Percentiles rank a stretch among this genome's conserved stretches.
Conservation (phyloP, 2,329 filamentous ascomycete genomes). For the Elsinoe arachidis region DNA sequence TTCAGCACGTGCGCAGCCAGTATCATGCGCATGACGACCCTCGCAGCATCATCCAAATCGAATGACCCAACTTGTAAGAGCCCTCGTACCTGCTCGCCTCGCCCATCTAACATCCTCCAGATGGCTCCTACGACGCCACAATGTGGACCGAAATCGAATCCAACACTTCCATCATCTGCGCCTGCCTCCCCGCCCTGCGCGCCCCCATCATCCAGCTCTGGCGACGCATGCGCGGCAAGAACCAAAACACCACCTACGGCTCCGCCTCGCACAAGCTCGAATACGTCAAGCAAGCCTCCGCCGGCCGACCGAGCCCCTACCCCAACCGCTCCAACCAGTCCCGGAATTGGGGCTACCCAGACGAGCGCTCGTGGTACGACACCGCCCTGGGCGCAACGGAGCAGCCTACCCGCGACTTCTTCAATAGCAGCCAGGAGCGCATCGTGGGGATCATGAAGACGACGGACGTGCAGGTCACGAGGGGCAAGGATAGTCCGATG, state of each 20-base stretch:
- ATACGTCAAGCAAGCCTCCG: constrained; percentile 2
- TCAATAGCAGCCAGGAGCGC: constrained; percentile 8
- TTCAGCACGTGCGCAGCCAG: constrained; percentile 16
- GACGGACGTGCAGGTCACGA: constrained; percentile 7
- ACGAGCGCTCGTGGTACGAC: constrained; percentile 2
- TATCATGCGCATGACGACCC: constrained; percentile 16
- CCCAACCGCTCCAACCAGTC: not conserved
- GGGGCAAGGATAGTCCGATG: constrained; percentile 3
- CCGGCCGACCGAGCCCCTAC: not conserved
- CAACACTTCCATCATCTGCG: constrained; percentile 18
- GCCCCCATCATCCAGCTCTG: constrained; percentile 13
- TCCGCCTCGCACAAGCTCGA: constrained; percentile 1
- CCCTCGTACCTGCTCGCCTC: not conserved
- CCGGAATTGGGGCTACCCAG: not conserved
- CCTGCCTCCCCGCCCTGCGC: constrained; percentile 18
- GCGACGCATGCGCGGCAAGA: constrained; percentile 7
- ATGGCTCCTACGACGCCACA: constrained; percentile 13
- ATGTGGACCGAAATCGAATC: constrained; percentile 17
- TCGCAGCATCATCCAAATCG: constrained; percentile 13
- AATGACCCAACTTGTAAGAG: constrained; percentile 13
- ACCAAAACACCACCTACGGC: not conserved
- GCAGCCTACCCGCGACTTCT: not conserved
- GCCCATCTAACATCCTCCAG: not conserved
- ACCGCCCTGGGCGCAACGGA: not conserved
- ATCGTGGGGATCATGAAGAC: constrained; percentile 11